These are phyloP conservation scores for Paradendryphiella salina DNA, from an alignment of 2,329 filamentous ascomycete species.

Conservation along the genomic window DNA sequence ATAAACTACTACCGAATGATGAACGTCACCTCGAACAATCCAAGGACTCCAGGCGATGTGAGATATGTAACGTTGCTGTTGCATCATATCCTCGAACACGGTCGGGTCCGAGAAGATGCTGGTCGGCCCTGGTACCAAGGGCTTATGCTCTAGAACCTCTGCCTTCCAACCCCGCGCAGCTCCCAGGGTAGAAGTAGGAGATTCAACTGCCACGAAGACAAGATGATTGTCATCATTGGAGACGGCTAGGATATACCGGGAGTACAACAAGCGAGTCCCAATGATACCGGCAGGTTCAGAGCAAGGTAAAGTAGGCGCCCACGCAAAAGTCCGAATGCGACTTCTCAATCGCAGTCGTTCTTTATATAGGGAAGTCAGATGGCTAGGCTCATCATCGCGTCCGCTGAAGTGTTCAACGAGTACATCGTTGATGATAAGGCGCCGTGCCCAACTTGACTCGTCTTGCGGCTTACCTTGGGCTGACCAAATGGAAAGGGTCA, in stretches of 20 bases:
- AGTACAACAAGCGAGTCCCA: constrained; percentile 34
- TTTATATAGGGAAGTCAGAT: constrained; percentile 22
- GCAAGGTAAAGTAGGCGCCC: constrained; percentile 40
- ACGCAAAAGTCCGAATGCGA: constrained; percentile 50
- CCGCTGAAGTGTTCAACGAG: constrained; percentile 48
- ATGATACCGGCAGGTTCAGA: constrained; percentile 16
- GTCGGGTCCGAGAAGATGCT: constrained; percentile 17
- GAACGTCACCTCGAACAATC: constrained; percentile 20
- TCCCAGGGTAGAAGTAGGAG: constrained; percentile 44
- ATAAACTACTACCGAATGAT: constrained; percentile 43
- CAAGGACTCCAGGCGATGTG: constrained; percentile 50
- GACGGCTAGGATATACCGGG: constrained; percentile 43
- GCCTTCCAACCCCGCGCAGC: constrained; percentile 32
- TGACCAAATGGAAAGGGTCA: constrained; percentile 61
- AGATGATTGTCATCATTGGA: constrained; percentile 51
- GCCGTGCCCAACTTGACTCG: constrained; percentile 56
- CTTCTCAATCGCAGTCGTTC: constrained; percentile 44
- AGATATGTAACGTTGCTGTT: constrained; percentile 40
- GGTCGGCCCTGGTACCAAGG: constrained; percentile 19
- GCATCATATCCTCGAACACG: constrained; percentile 38
- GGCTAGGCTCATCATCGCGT: constrained; percentile 18
- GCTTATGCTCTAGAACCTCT: constrained; percentile 32
- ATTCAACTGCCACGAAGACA: constrained; percentile 42
- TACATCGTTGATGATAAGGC: constrained; percentile 57
- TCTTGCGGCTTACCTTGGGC: constrained; percentile 49